Conservation (phyloP, 2,329 filamentous ascomycete species). For the Epichloe uncinata region DNA sequence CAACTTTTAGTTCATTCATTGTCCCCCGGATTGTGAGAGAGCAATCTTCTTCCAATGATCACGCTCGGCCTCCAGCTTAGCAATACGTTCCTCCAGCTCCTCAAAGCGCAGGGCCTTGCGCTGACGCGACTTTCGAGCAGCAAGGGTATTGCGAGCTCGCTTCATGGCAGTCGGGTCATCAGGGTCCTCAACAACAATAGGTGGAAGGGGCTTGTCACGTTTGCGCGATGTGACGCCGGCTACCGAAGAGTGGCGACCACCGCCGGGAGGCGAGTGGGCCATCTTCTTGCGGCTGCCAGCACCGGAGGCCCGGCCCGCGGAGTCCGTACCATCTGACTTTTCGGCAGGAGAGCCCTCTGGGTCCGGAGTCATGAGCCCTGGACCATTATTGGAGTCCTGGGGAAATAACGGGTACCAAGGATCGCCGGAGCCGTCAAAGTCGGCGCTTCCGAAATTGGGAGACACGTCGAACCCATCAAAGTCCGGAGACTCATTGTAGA, state of each 20-base stretch:
- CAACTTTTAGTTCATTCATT: slow-evolving; percentile 1
- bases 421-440: slow-evolving; percentile 38
- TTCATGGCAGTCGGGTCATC: slow-evolving; percentile 70
- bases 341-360: slow-evolving; percentile 29
- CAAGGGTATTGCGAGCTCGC: slow-evolving; percentile 85
- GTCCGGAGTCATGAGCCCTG: slow-evolving; percentile 13
- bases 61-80: slow-evolving; percentile 51
- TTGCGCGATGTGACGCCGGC: slow-evolving; percentile 61
- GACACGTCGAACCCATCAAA: slow-evolving; percentile 66
- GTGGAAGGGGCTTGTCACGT: slow-evolving; percentile 68
- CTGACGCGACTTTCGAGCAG: slow-evolving; percentile 83
- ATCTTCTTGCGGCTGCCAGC: slow-evolving; percentile 34
- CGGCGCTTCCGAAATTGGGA: slow-evolving; percentile 54
- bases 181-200: slow-evolving; percentile 63
- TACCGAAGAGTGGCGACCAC: slow-evolving; percentile 50
- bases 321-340: slow-evolving; percentile 36
- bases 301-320: slow-evolving; percentile 23
- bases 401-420: slow-evolving; percentile 66
- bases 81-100: slow-evolving; percentile 60
- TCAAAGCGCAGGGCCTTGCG: slow-evolving; percentile 69
- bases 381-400: slow-evolving; percentile 22
- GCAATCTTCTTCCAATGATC: slow-evolving; percentile 52
- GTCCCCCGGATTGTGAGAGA: slow-evolving; percentile 20
- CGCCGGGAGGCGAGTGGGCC: slow-evolving; percentile 27
- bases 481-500: slow-evolving; percentile 63